Evolutionary conservation across 225 moss, liverwort and hornwort genomes (phyloP).

Genomic region (Marchantia polymorpha): DNA sequence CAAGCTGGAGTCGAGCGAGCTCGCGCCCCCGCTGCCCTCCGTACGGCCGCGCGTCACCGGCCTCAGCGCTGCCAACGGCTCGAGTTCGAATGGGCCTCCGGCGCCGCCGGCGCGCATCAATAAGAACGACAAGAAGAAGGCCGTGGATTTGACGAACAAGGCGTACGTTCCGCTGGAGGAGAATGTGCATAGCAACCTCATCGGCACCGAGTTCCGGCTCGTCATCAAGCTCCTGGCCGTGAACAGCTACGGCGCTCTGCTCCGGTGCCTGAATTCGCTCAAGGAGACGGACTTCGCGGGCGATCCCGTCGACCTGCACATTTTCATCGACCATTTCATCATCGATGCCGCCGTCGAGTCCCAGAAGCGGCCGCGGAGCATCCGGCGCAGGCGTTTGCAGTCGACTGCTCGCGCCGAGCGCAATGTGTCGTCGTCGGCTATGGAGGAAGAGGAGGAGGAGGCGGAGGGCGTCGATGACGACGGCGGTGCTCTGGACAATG

Average conservation of each 20-base stretch:
- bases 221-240: constrained; percentile 85
- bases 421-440: neutral
- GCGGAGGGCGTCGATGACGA: neutral
- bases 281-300: constrained; percentile 68
- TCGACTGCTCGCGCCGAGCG: neutral
- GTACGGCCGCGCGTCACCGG: neutral
- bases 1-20: neutral
- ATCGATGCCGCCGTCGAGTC: constrained; percentile 25
- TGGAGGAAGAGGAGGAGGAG: neutral
- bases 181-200: constrained; percentile 65
- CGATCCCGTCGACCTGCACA: constrained; percentile 73
- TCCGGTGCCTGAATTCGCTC: constrained; percentile 71
- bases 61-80: neutral
- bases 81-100: neutral
- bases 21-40: neutral
- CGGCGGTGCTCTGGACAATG: neutral
- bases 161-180: constrained; percentile 46
- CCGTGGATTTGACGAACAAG: constrained; percentile 25
- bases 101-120: neutral
- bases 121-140: constrained; percentile 27
- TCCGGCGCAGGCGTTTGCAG: neutral
- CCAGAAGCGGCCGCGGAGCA: constrained; percentile 11
- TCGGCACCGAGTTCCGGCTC: constrained; percentile 68
- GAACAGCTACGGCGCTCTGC: constrained; percentile 62
- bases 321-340: constrained; percentile 81